Conservation (phyloP, 2,329 filamentous ascomycete genomes). For the Passalora sequoiae region DNA sequence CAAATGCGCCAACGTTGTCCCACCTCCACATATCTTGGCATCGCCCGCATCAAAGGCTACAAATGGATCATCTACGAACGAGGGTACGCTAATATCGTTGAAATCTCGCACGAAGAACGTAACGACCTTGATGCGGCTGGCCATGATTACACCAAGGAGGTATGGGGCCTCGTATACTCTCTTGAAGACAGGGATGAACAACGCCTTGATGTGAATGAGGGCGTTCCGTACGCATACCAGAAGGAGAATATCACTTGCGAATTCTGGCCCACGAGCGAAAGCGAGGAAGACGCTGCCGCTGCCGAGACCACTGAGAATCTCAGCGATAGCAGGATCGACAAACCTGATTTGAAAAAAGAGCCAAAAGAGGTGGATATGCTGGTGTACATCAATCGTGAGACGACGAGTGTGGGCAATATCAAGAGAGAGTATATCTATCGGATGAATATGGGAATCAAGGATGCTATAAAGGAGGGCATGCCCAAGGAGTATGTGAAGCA, state of each 20-base stretch:
- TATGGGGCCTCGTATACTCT: constrained; percentile 56
- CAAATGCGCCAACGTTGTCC: constrained; percentile 63
- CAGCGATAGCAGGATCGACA: constrained; percentile 4
- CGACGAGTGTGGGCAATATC: constrained; percentile 40
- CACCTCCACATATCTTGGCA: constrained; percentile 49
- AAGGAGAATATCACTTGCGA: constrained; percentile 48
- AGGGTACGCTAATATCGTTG: constrained; percentile 64
- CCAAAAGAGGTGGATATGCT: constrained; percentile 40
- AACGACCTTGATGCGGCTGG: neutral
- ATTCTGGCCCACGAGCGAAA: constrained; percentile 36
- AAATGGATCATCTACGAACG: constrained; percentile 62
- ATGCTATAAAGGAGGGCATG: constrained; percentile 53
- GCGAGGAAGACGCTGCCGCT: neutral
- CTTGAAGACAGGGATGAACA: constrained; percentile 49
- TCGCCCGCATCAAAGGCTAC: constrained; percentile 55
- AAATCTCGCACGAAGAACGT: constrained; percentile 11
- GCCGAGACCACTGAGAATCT: neutral
- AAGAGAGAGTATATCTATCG: constrained; percentile 56
- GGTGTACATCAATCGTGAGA: constrained; percentile 55
- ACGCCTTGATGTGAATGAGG: constrained; percentile 54
- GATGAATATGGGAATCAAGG: constrained; percentile 60
- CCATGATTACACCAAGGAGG: constrained; percentile 35
- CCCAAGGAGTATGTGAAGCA: constrained; percentile 51
- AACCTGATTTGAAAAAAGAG: constrained; percentile 25
- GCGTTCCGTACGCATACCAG: constrained; percentile 57